A percentile compares a stretch with the other conserved stretches of the same genome.
Evolutionary conservation across 2,329 filamentous ascomycete species (phyloP).

Genomic region (Scedosporium dehoogii): DNA sequence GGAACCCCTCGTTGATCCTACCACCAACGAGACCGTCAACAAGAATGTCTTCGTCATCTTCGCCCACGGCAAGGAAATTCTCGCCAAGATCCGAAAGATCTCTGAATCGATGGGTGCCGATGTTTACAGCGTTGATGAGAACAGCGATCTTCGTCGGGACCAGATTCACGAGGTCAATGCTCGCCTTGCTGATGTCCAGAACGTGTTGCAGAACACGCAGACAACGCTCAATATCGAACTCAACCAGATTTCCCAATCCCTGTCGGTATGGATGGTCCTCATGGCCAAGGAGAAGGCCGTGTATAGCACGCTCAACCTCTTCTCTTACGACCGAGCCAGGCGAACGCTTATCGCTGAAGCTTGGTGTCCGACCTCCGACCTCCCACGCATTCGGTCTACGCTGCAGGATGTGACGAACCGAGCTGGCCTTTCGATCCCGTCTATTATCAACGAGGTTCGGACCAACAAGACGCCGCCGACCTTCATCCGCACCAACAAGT

Average conservation of each 20-base stretch:
- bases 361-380: constrained; percentile 89
- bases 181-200: constrained; percentile 80
- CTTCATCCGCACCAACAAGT: constrained; percentile 96
- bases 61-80: constrained; percentile 94
- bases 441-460: constrained; percentile 94
- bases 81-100: constrained; percentile 98
- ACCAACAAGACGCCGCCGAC: constrained; percentile 97
- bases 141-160: constrained; percentile 86
- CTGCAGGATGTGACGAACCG: constrained; percentile 94
- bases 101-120: constrained; percentile 95
- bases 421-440: constrained; percentile 91
- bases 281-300: constrained; percentile 98
- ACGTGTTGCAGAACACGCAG: constrained; percentile 91
- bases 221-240: constrained; percentile 87
- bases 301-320: constrained; percentile 89
- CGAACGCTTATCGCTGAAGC: constrained; percentile 96
- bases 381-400: constrained; percentile 82
- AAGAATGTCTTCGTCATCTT: constrained; percentile 99
- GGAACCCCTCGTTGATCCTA: constrained; percentile 82
- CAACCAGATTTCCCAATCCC: constrained; percentile 80
- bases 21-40: constrained; percentile 81
- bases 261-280: constrained; percentile 95
- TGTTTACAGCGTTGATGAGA: constrained; percentile 95
- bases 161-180: constrained; percentile 98
- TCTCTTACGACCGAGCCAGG: constrained; percentile 90